Evolutionary conservation across 2,329 filamentous ascomycete genomes (phyloP).

Genomic region (Sporothrix brasiliensis): DNA sequence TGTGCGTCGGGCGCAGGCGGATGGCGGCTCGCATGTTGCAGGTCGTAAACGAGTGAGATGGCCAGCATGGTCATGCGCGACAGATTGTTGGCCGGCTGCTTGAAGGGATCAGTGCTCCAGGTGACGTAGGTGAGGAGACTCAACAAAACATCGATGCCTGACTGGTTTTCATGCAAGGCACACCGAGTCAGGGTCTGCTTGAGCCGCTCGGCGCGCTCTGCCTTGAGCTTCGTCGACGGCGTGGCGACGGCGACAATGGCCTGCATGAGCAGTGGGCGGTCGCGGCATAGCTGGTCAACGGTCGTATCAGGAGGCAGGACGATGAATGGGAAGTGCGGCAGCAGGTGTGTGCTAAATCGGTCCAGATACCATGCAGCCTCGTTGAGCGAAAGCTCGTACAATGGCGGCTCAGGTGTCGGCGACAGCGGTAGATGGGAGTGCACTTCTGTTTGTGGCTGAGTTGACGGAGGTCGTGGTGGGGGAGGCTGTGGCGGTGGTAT

Average conservation of each 20-base stretch:
- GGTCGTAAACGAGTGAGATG: slow-evolving; percentile 45
- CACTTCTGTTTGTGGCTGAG: not conserved
- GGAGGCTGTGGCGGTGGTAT: not conserved
- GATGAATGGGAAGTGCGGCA: slow-evolving; percentile 45
- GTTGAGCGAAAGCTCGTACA: slow-evolving; percentile 20
- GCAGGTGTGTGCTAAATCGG: slow-evolving; percentile 43
- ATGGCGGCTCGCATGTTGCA: slow-evolving; percentile 42
- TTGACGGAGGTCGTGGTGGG: not conserved
- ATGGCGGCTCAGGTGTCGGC: slow-evolving; percentile 13
- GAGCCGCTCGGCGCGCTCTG: slow-evolving; percentile 40
- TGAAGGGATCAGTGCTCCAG: slow-evolving; percentile 44
- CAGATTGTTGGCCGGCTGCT: slow-evolving; percentile 39
- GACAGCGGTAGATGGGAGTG: not conserved
- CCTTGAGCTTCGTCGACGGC: slow-evolving; percentile 40
- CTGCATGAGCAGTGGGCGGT: slow-evolving; percentile 44
- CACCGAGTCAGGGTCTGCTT: slow-evolving; percentile 42
- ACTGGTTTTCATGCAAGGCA: slow-evolving; percentile 39
- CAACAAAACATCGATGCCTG: slow-evolving; percentile 44
- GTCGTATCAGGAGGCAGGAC: slow-evolving; percentile 40
- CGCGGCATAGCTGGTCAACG: slow-evolving; percentile 41
- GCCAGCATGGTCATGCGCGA: slow-evolving; percentile 46
- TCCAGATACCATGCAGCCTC: slow-evolving; percentile 37
- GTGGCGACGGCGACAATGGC: slow-evolving; percentile 44
- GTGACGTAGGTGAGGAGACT: slow-evolving; percentile 45
- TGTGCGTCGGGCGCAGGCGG: slow-evolving; percentile 40